Evolutionary conservation across 2,329 filamentous ascomycete genomes (phyloP).

Genomic region (Fusarium haematococcum): DNA sequence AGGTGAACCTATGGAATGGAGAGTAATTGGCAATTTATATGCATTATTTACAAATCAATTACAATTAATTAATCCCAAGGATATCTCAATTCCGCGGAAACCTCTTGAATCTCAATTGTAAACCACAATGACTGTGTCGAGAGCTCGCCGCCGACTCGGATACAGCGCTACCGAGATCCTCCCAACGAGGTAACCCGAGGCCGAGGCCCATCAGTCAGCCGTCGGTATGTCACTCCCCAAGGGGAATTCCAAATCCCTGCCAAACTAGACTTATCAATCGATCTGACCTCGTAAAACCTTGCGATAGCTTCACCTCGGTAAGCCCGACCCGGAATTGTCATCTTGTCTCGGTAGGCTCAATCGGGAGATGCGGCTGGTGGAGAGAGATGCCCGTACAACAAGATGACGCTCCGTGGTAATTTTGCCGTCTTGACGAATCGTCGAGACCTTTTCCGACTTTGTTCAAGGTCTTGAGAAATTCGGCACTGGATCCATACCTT

Average conservation of each 20-base stretch:
- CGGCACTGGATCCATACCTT: too few species aligned
- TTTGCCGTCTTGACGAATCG: too few species aligned
- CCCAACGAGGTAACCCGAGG: constrained; percentile 34
- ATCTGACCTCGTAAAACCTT: background rate
- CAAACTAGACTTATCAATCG: background rate
- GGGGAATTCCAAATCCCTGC: background rate
- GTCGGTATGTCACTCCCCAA: background rate
- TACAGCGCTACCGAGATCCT: constrained; percentile 13
- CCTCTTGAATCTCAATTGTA: too few species aligned
- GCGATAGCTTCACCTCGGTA: constrained; percentile 4
- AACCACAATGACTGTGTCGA: background rate
- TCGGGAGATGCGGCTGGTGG: background rate
- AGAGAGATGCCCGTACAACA: too few species aligned
- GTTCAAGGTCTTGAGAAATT: too few species aligned
- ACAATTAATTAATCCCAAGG: background rate
- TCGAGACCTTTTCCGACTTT: too few species aligned
- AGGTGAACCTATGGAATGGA: background rate
- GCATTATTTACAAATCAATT: background rate
- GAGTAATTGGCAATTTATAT: background rate
- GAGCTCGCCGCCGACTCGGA: background rate
- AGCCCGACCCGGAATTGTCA: background rate
- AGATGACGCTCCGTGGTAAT: too few species aligned
- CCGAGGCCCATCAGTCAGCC: background rate
- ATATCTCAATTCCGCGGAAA: background rate
- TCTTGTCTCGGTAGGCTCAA: background rate